These are phyloP conservation scores for Tricholoma saponaceum DNA, from an alignment of 768 basidiomycete genomes.

Conservation along the genomic window DNA sequence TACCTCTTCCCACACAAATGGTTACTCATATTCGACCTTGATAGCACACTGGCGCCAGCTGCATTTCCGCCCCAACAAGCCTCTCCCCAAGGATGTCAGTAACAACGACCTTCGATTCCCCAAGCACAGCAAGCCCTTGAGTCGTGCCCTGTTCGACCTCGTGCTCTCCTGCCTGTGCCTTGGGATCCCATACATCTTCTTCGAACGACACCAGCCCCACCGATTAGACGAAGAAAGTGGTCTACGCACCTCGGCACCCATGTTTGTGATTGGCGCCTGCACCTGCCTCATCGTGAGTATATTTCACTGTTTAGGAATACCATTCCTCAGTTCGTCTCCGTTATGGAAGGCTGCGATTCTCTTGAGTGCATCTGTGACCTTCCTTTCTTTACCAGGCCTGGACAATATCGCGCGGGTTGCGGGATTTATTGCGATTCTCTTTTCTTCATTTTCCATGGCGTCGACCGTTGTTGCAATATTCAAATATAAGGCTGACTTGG, in stretches of 20 bases:
- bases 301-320: conserved; percentile 3
- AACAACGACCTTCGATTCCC: conserved; percentile 21
- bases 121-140: conserved; percentile 33
- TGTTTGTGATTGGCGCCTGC: conserved; percentile 63
- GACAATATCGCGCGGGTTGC: conserved; percentile 59
- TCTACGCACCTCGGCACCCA: conserved; percentile 43
- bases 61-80: conserved; percentile 65
- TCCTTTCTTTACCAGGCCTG: conserved; percentile 74
- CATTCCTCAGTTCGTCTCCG: conserved; percentile 11
- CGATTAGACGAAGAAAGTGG: conserved; percentile 62
- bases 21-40: conserved; percentile 2
- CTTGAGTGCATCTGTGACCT: conserved; percentile 77
- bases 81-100: conserved; percentile 52
- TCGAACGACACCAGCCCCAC: conserved; percentile 45
- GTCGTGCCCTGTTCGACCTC: conserved; percentile 52
- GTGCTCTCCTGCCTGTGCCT: conserved; percentile 63
- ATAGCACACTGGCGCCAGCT: conserved; percentile 67
- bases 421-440: conserved; percentile 63
- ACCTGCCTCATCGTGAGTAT: conserved; percentile 58
- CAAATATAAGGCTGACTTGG: conserved; percentile 63
- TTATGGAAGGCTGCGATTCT: conserved; percentile 67
- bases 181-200: conserved; percentile 77
- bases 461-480: conserved; percentile 68
- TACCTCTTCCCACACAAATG: background rate
- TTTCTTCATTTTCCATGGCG: conserved; percentile 66